Evolutionary conservation across 2,329 filamentous ascomycete species (phyloP), one percentile per base, ranked within the genome.

Genomic region (Fusarium sublunatum): DNA sequence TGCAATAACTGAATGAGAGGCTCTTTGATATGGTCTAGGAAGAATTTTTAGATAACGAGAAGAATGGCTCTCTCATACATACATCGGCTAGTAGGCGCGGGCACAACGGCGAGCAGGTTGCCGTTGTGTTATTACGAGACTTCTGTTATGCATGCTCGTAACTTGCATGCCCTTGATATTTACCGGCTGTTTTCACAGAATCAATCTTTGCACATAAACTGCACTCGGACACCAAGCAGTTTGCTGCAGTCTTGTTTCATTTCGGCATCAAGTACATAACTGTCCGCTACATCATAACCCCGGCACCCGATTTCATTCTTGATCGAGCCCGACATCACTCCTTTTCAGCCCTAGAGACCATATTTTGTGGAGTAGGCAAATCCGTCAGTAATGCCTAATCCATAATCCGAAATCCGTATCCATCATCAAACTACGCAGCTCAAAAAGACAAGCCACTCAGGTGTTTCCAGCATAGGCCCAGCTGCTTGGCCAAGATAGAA

Each of bases 231-330:
- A 38, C 26, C 22, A 10, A 29, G 38, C 13, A 29, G 34, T 43
- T 28, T 19, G 53, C 39, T 64, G 53, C 65, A 65, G 58, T 67
- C 49, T 72, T 68, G 52, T 56, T 68, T 60, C 70, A 70, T 71
- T 72, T 65, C 62, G 68, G 65, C 66, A 69, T 72, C 64, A 69
- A 66, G 55, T 72, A 72, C 68, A 71, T 65, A 63, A 58, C 67
- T 65, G 60, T 68, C 63, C 69, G 64, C 66, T 58, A 70, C 47
- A 60, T 68, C 63, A 69, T 65, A 67, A 64, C 61, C 57, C 49
- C 44, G 59, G 52, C 49, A 57, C 64, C 61, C 59, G 55, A 68
- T 60, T 58, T 40, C 59, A 54, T 61, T 38, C 42, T 53, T 38
- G 29, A 56, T 48, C 49, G 47, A 55, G 60, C 46, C 58, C 56